These are phyloP conservation scores for Paraurostyla sp. DNA, from an alignment of 73 alveolate species.

Conservation along the genomic window DNA sequence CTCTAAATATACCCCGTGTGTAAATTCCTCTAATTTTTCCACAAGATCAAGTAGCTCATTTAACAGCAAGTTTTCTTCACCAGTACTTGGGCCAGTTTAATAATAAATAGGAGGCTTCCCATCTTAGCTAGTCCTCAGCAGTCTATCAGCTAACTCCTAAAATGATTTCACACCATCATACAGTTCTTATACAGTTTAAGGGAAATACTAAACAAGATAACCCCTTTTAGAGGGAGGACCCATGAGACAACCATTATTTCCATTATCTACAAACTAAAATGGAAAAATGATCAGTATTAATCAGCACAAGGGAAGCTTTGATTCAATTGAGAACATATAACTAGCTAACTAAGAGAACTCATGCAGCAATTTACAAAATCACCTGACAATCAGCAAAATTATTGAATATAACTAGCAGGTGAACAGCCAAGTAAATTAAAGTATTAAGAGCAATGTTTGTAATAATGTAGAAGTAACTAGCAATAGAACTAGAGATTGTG, in stretches of 20 bases:
- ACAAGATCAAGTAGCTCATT: neutral
- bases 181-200: neutral
- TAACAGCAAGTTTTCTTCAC: conserved; percentile 14
- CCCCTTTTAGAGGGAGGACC: neutral
- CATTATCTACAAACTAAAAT: neutral
- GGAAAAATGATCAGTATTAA: neutral
- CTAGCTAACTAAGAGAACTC: too few species aligned
- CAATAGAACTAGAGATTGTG: neutral
- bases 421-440: too few species aligned
- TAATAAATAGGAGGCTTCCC: neutral
- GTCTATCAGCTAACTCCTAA: too few species aligned
- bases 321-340: too few species aligned
- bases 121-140: neutral
- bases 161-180: too few species aligned
- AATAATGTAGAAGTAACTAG: neutral
- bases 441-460: neutral
- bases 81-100: conserved; percentile 6
- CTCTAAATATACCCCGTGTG: neutral
- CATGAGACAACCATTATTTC: conserved; percentile 24
- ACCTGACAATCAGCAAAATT: too few species aligned
- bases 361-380: too few species aligned
- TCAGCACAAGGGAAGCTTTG: conserved; percentile 6
- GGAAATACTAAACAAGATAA: conserved; percentile 21
- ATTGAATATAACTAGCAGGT: too few species aligned
- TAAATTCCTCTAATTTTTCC: neutral